Conservation (phyloP, 2,329 filamentous ascomycete species). For the Phoma sp. region DNA sequence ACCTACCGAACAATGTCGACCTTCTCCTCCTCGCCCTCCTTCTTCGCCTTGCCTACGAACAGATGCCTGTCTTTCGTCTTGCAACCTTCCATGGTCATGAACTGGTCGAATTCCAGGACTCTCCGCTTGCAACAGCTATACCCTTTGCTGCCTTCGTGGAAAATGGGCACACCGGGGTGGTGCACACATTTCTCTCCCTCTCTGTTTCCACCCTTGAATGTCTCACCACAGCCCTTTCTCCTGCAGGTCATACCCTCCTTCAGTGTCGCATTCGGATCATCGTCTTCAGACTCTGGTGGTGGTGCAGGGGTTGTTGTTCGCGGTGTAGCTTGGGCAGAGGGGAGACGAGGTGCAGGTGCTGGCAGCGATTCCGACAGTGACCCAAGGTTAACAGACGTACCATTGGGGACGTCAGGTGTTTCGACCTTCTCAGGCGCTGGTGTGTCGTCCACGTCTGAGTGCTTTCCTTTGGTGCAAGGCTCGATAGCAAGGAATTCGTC, state of each 20-base stretch:
- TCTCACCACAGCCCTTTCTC: slow-evolving; percentile 74
- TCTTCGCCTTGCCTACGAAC: slow-evolving; percentile 83
- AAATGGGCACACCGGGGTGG: slow-evolving; percentile 89
- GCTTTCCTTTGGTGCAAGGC: slow-evolving; percentile 91
- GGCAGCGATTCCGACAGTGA: slow-evolving; percentile 42
- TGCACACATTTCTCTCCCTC: slow-evolving; percentile 82
- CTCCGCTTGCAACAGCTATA: slow-evolving; percentile 96
- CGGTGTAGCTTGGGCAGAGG: slow-evolving; percentile 39
- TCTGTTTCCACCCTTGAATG: slow-evolving; percentile 62
- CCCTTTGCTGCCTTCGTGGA: slow-evolving; percentile 97
- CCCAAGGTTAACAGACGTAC: slow-evolving; percentile 42
- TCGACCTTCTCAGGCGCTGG: slow-evolving; percentile 60
- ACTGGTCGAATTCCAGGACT: slow-evolving; percentile 96
- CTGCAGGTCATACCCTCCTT: slow-evolving; percentile 78
- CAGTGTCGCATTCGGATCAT: slow-evolving; percentile 78
- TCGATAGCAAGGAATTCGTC: slow-evolving; percentile 95
- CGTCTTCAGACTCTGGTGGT: slow-evolving; percentile 73
- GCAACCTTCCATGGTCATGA: slow-evolving; percentile 94
- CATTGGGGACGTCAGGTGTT: slow-evolving; percentile 54
- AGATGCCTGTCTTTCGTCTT: slow-evolving; percentile 81
- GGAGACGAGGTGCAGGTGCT: slow-evolving; percentile 42
- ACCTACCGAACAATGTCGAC: slow-evolving; percentile 76
- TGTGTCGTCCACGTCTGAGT: slow-evolving; percentile 84
- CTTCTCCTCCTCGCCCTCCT: slow-evolving; percentile 73
- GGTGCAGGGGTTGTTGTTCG: slow-evolving; percentile 35